Evolutionary conservation across 805 yeast genomes (phyloP), one percentile per base, ranked within the genome.

Genomic region (Candida lessepsii): DNA sequence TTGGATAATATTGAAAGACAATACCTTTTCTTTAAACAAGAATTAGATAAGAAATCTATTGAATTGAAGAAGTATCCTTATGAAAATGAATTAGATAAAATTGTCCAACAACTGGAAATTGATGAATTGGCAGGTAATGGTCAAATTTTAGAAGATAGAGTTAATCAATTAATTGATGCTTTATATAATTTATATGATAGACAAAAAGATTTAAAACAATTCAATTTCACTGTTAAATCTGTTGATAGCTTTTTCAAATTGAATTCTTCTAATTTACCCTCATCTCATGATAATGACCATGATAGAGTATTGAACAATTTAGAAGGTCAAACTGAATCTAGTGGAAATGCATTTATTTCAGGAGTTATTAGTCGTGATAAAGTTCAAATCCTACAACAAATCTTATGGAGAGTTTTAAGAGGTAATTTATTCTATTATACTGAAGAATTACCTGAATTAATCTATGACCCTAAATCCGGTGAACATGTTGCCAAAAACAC

Each of bases 1-100:
- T 70, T 86, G 39, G 97, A 91, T 61, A 85, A 88, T 57, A 78
- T 83, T n/a, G 87, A 89, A 61, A 81, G 97, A 46, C 98, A 91
- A 61, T 75, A 57, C 50, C 55, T 57, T 28, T 66, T 59, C 48
- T 63, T 70, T 51, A 71, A 72, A 45, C 53, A 63, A 1, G 71
- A 80, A 35, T 71, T 85, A 37, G 69, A 69, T 38, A 67, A 71
- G 31, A 80, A 76, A 49, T 65, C 65, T 10, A 72, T 80, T 33
- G 53, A 55, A 23, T 47, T 65, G 35, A 56, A 52, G n/a, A 35
- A 42, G 13, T 57, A 50, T 36, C 65, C 65, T 23, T 60, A 56
- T 33, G 55, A 52, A 23, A n/a, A 26, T 16, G 58, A 58, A 16
- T 42, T 53, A 26, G 49, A 48, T 9, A 40, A 50, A 9, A 54